Evolutionary conservation across 2,329 filamentous ascomycete genomes (phyloP).

Genomic region (Dryadomyces quercus-mongolicae): DNA sequence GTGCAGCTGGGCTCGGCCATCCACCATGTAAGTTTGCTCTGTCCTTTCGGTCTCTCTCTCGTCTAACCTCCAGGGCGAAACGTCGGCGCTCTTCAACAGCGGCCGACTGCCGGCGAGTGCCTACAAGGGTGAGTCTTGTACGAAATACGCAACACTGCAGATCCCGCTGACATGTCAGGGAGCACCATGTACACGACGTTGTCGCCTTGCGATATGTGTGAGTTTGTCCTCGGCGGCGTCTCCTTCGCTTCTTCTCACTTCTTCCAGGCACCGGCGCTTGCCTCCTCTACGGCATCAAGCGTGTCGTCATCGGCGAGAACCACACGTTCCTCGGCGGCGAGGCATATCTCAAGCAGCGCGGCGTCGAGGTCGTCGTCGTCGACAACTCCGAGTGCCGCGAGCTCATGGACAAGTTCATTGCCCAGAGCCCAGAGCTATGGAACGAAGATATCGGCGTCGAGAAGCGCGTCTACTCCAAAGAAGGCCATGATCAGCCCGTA

Average conservation of each 20-base stretch:
- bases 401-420: slow-evolving; percentile 62
- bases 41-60: neutral
- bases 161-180: slow-evolving; percentile 24
- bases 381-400: slow-evolving; percentile 52
- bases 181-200: slow-evolving; percentile 78
- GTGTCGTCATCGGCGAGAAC: slow-evolving; percentile 70
- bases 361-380: slow-evolving; percentile 62
- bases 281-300: slow-evolving; percentile 59
- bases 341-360: slow-evolving; percentile 52
- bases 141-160: no score
- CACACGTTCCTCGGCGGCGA: slow-evolving; percentile 64
- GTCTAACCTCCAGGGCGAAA: slow-evolving; percentile 41
- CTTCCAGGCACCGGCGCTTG: slow-evolving; percentile 54
- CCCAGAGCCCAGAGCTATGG: slow-evolving; percentile 60
- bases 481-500: slow-evolving; percentile 9
- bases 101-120: slow-evolving; percentile 57
- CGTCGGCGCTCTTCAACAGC: slow-evolving; percentile 61
- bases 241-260: neutral
- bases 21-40: slow-evolving; percentile 45
- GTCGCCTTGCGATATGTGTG: slow-evolving; percentile 69
- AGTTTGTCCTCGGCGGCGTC: slow-evolving; percentile 9
- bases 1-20: slow-evolving; percentile 61
- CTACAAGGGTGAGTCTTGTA: slow-evolving; percentile 37
- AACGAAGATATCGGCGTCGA: slow-evolving; percentile 47
- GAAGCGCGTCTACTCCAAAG: slow-evolving; percentile 26